Evolutionary conservation across 139 green algal species (phyloP).

Genomic region (Chlorella sorokiniana): DNA sequence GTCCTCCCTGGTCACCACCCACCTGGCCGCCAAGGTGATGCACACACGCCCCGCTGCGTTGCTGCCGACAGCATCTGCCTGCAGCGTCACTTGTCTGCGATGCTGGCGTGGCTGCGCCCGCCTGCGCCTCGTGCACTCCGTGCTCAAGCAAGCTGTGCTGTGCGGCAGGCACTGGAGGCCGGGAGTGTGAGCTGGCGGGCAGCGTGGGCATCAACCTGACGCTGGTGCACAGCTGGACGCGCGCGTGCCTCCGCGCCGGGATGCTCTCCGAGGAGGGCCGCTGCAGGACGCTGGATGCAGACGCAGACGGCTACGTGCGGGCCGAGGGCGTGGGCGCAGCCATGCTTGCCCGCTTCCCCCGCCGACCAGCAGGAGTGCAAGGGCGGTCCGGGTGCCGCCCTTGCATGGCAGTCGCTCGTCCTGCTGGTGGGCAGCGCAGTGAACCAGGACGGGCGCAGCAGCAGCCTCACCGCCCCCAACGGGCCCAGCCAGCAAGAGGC

Average conservation of each 20-base stretch:
- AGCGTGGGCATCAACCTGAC: constrained; percentile 79
- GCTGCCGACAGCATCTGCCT: not conserved
- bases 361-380: not conserved
- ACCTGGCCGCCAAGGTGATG: constrained; percentile 57
- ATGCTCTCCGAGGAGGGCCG: constrained; percentile 77
- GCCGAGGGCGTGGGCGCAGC: constrained; percentile 58
- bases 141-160: not conserved
- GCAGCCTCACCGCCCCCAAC: constrained; percentile 61
- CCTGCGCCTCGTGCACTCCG: not conserved
- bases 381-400: not conserved
- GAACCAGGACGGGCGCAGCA: constrained; percentile 68
- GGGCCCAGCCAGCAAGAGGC: constrained; percentile 74
- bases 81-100: not conserved
- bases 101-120: not conserved
- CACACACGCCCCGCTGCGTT: not conserved
- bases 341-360: constrained; percentile 26
- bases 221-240: constrained; percentile 70
- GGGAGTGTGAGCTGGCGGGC: constrained; percentile 49
- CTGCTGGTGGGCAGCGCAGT: constrained; percentile 41
- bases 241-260: constrained; percentile 51
- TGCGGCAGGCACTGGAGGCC: constrained; percentile 11
- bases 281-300: constrained; percentile 89
- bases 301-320: constrained; percentile 80
- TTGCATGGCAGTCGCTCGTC: constrained; percentile 48
- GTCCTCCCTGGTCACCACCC: constrained; percentile 72